Conservation (phyloP, 2,329 filamentous ascomycete genomes). For the Paramyrothecium sp. region DNA sequence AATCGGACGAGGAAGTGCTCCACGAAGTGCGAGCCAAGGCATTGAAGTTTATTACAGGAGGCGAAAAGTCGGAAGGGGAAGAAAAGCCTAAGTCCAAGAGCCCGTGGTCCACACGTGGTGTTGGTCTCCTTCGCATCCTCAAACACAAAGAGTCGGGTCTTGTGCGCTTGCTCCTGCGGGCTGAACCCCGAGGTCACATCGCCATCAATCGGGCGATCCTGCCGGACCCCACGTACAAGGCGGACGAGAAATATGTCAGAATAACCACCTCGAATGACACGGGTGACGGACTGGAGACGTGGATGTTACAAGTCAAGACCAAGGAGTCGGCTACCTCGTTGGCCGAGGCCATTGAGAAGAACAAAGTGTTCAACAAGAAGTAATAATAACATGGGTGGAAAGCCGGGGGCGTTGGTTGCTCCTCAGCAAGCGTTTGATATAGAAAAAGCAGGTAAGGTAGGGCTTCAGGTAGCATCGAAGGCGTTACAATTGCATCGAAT, state of each 20-base stretch:
- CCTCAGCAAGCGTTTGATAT: slow-evolving; percentile 12
- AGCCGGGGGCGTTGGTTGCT: slow-evolving; percentile 3
- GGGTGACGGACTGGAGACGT: slow-evolving; percentile 63
- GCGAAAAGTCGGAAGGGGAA: slow-evolving; percentile 43
- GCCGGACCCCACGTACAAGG: slow-evolving; percentile 60
- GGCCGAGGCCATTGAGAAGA: slow-evolving; percentile 47
- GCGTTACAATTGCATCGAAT: background rate
- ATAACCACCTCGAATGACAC: slow-evolving; percentile 55
- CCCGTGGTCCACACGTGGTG: slow-evolving; percentile 67
- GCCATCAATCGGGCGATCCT: slow-evolving; percentile 70
- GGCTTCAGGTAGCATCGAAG: background rate
- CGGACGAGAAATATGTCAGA: slow-evolving; percentile 59
- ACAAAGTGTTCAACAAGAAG: slow-evolving; percentile 57
- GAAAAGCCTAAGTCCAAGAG: slow-evolving; percentile 47
- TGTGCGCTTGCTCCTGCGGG: slow-evolving; percentile 68
- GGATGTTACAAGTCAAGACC: slow-evolving; percentile 71
- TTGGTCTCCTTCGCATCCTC: slow-evolving; percentile 70
- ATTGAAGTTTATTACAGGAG: slow-evolving; percentile 54
- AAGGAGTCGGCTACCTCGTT: slow-evolving; percentile 55
- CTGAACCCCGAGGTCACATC: slow-evolving; percentile 72
- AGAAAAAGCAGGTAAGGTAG: slow-evolving; percentile 21
- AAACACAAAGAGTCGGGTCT: slow-evolving; percentile 69
- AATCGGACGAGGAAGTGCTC: slow-evolving; percentile 70
- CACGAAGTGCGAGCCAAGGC: slow-evolving; percentile 72
- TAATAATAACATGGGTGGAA: slow-evolving; percentile 27